phyloP scores from a whole-genome alignment of 768 basidiomycete species.

The Trametes villosa region DNA sequence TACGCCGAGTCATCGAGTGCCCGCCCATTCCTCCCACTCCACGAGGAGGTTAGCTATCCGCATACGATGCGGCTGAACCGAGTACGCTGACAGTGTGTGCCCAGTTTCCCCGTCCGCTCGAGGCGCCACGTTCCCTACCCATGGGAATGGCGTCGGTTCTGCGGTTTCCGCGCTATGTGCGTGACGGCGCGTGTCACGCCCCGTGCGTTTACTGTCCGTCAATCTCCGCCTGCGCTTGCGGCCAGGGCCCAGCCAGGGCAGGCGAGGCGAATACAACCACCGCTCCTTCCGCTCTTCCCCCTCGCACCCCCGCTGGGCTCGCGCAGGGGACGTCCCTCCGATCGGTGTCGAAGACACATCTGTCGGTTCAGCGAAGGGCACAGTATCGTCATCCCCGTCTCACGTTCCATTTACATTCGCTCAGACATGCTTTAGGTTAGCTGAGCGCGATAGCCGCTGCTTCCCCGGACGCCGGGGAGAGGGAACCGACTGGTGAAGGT shows the following conservation, averaged over 20 bases:
- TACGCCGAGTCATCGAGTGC: not conserved
- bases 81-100: conserved; percentile 1
- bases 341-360: not conserved
- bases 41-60: not conserved
- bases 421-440: not conserved
- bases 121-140: not conserved
- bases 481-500: not conserved
- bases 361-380: not conserved
- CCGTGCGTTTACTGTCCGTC: conserved; percentile 7
- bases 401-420: conserved; percentile 8
- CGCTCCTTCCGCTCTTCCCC: conserved; percentile 12
- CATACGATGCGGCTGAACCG: not conserved
- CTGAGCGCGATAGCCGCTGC: not conserved
- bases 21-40: not conserved
- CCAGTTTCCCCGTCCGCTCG: not conserved
- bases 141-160: not conserved
- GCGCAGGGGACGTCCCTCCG: not conserved
- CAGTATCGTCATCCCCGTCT: conserved; percentile 6
- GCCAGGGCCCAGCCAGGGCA: conserved; percentile 8
- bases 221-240: conserved; percentile 18
- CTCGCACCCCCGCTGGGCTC: not conserved
- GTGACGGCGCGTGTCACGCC: conserved; percentile 14
- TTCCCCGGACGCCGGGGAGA: conserved; percentile 6
- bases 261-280: conserved; percentile 11
- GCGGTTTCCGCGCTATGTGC: not conserved